These are phyloP conservation scores for Pseudogymnoascus sp. DNA, from an alignment of 2,329 filamentous ascomycete genomes.

Conservation along the genomic window DNA sequence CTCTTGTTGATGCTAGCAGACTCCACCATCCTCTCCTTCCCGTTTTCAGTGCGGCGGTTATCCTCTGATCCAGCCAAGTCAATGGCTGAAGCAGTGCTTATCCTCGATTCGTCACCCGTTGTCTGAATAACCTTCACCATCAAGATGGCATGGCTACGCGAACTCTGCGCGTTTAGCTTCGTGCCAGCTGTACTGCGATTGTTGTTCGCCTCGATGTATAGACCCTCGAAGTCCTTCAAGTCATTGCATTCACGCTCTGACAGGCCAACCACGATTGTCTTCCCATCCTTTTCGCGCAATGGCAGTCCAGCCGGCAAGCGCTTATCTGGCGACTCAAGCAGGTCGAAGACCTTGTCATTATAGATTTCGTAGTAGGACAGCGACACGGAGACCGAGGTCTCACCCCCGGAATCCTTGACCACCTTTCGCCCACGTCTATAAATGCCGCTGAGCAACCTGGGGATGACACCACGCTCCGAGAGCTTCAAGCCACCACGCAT, in stretches of 20 bases:
- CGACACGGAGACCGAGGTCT: conserved; percentile 65
- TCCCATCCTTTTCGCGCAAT: conserved; percentile 78
- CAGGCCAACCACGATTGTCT: conserved; percentile 79
- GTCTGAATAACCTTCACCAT: conserved; percentile 82
- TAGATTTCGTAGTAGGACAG: conserved; percentile 96
- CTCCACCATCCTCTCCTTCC: conserved; percentile 85
- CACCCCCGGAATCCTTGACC: conserved; percentile 66
- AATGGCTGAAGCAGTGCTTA: conserved; percentile 87
- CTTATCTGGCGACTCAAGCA: conserved; percentile 83
- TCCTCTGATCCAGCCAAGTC: conserved; percentile 94
- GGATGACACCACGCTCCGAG: conserved; percentile 81
- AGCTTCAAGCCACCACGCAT: conserved; percentile 88
- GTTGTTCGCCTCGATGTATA: conserved; percentile 88
- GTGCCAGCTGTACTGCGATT: conserved; percentile 86
- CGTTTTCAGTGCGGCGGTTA: conserved; percentile 89
- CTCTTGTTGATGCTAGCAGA: conserved; percentile 98
- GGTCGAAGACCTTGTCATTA: conserved; percentile 89
- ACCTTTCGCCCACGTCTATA: conserved; percentile 83
- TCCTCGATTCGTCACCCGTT: conserved; percentile 58
- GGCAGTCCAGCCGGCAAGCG: conserved; percentile 74
- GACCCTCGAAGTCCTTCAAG: conserved; percentile 79
- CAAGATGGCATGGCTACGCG: conserved; percentile 82
- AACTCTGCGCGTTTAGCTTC: conserved; percentile 88
- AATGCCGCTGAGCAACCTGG: conserved; percentile 74
- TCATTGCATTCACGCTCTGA: conserved; percentile 76